A percentile compares a stretch with the other conserved stretches of the same genome.
phyloP scores from a whole-genome alignment of 1,284 basidiomycete species.

The Tilletia indica region DNA sequence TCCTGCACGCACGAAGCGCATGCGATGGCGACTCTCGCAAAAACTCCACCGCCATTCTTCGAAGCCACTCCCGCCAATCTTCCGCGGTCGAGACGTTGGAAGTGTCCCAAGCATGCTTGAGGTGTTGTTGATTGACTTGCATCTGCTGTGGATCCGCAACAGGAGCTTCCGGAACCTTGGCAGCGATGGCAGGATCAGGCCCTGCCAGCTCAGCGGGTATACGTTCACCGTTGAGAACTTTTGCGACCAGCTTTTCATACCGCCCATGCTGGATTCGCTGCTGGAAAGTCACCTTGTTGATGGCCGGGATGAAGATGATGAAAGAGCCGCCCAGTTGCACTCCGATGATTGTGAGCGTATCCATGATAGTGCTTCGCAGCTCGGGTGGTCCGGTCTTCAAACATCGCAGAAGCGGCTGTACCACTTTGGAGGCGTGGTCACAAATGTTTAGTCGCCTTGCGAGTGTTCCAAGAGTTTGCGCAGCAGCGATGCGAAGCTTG shows the following conservation, averaged over 20 bases:
- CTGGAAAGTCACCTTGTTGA: constrained; percentile 81
- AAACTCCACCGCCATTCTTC: constrained; percentile 86
- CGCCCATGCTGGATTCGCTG: constrained; percentile 78
- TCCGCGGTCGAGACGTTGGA: constrained; percentile 73
- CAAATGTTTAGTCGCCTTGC: constrained; percentile 94
- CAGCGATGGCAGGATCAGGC: constrained; percentile 26
- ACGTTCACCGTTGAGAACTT: constrained; percentile 86
- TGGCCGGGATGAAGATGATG: constrained; percentile 93
- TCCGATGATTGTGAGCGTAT: constrained; percentile 86
- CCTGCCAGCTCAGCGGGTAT: constrained; percentile 66
- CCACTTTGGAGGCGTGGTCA: constrained; percentile 96
- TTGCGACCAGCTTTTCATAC: constrained; percentile 84
- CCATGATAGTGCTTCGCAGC: constrained; percentile 81
- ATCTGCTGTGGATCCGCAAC: constrained; percentile 69
- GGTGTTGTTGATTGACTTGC: constrained; percentile 92
- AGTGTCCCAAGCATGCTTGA: constrained; percentile 95
- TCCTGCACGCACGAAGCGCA: constrained; percentile 91
- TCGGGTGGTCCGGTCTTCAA: constrained; percentile 71
- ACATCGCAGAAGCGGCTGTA: constrained; percentile 90
- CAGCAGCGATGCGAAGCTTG: constrained; percentile 78
- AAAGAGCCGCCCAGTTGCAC: constrained; percentile 94
- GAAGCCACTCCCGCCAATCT: constrained; percentile 97
- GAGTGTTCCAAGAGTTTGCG: constrained; percentile 85
- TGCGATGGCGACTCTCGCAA: constrained; percentile 98
- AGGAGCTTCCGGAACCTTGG: constrained; percentile 56